Evolutionary conservation across 306 rosid species (phyloP).

Genomic region (Glycine soja): DNA sequence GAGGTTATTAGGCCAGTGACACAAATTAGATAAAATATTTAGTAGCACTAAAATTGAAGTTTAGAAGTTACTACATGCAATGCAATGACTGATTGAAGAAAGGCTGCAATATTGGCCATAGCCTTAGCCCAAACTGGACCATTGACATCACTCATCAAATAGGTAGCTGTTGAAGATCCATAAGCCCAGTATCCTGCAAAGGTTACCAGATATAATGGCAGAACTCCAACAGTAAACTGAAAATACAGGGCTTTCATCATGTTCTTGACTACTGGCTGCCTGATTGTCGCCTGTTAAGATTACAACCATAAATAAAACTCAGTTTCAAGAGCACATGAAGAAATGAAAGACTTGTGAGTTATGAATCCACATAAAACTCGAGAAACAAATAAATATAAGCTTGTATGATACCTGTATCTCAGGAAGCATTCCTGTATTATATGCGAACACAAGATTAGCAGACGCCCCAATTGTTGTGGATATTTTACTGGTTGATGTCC

Average conservation of each 20-base stretch:
- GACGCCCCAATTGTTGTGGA: conserved; percentile 85
- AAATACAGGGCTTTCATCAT: conserved; percentile 90
- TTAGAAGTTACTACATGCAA: conserved; percentile 69
- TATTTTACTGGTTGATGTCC: conserved; percentile 68
- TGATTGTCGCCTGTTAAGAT: conserved; percentile 82
- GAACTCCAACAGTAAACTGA: conserved; percentile 83
- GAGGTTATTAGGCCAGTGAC: conserved; percentile 25
- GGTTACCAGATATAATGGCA: conserved; percentile 80
- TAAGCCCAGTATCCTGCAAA: conserved; percentile 96
- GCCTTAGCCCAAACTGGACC: conserved; percentile 90
- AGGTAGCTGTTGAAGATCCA: conserved; percentile 77
- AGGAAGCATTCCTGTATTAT: conserved; percentile 98
- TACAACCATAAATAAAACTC: conserved; percentile 35
- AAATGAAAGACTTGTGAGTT: not conserved
- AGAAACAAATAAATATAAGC: conserved; percentile 26
- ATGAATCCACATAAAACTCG: not conserved
- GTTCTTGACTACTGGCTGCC: conserved; percentile 89
- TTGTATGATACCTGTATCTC: conserved; percentile 83
- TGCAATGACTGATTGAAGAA: conserved; percentile 89
- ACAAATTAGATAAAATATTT: conserved; percentile 22
- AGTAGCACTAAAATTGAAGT: conserved; percentile 22
- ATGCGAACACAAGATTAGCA: conserved; percentile 94
- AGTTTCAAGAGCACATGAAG: conserved; percentile 26
- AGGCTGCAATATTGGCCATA: conserved; percentile 77
- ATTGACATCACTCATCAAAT: conserved; percentile 73